Conservation (phyloP, 768 basidiomycete genomes). For the Boletus barrowsii region DNA sequence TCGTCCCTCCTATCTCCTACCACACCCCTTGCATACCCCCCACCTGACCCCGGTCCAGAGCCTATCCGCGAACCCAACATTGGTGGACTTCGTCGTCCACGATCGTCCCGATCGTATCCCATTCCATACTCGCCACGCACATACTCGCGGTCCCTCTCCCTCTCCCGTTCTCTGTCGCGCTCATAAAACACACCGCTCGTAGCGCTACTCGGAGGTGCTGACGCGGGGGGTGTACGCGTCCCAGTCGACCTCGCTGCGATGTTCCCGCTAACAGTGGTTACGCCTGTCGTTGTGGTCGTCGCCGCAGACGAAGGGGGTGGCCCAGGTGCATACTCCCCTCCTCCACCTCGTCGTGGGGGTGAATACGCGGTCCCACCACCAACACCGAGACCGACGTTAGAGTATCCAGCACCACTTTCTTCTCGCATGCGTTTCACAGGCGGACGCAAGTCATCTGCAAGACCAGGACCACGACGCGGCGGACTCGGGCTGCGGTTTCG, state of each 20-base stretch:
- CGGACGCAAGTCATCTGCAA: slow-evolving; percentile 40
- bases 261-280: neutral
- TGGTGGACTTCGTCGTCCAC: slow-evolving; percentile 27
- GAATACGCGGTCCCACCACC: slow-evolving; percentile 25
- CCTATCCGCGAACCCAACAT: slow-evolving; percentile 21
- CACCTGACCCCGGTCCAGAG: neutral
- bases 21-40: slow-evolving; percentile 19
- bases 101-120: slow-evolving; percentile 36
- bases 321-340: slow-evolving; percentile 22
- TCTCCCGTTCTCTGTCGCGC: slow-evolving; percentile 1
- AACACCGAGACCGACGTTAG: neutral
- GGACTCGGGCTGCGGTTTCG: slow-evolving; percentile 46
- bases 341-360: slow-evolving; percentile 24
- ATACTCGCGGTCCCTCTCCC: slow-evolving; percentile 36
- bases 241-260: slow-evolving; percentile 8
- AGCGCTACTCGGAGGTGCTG: slow-evolving; percentile 25
- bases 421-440: slow-evolving; percentile 46
- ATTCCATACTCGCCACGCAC: slow-evolving; percentile 27
- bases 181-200: slow-evolving; percentile 34
- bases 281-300: slow-evolving; percentile 1
- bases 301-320: slow-evolving; percentile 20
- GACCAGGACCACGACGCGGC: slow-evolving; percentile 28
- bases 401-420: slow-evolving; percentile 32
- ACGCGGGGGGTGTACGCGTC: slow-evolving; percentile 20
- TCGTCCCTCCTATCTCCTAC: slow-evolving; percentile 34